These are phyloP conservation scores for Apiotrichum sp. DNA, from an alignment of 1,284 basidiomycete species.

Conservation along the genomic window DNA sequence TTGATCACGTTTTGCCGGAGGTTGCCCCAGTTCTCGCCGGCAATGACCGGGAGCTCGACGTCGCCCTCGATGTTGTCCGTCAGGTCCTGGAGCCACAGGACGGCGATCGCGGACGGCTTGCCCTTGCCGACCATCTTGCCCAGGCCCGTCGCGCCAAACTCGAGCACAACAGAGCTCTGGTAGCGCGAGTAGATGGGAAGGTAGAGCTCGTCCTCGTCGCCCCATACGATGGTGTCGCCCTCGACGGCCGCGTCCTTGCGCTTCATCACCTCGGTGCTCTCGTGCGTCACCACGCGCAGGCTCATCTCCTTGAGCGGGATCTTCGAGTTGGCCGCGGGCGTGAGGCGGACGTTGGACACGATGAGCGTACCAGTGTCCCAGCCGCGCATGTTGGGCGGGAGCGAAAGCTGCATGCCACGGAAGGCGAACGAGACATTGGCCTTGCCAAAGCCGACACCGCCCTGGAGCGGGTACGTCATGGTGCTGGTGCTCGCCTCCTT, in stretches of 20 bases:
- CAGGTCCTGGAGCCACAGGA: slow-evolving; percentile 62
- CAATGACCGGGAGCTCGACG: slow-evolving; percentile 40
- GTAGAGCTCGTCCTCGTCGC: slow-evolving; percentile 49
- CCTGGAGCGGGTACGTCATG: slow-evolving; percentile 42
- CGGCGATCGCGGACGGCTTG: slow-evolving; percentile 57
- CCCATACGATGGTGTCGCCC: slow-evolving; percentile 46
- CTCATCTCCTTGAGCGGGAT: slow-evolving; percentile 48
- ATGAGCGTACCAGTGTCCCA: slow-evolving; percentile 71
- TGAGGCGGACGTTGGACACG: slow-evolving; percentile 47
- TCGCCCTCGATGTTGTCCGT: slow-evolving; percentile 43
- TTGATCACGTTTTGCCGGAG: slow-evolving; percentile 58
- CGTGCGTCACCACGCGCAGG: slow-evolving; percentile 50
- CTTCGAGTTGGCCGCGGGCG: slow-evolving; percentile 36
- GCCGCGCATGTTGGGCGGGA: slow-evolving; percentile 59
- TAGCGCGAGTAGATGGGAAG: slow-evolving; percentile 62
- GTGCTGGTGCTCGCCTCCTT: slow-evolving; percentile 48
- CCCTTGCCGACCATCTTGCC: slow-evolving; percentile 35
- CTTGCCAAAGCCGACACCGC: slow-evolving; percentile 46
- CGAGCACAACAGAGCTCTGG: slow-evolving; percentile 56
- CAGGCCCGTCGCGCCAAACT: slow-evolving; percentile 53
- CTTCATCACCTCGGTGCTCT: slow-evolving; percentile 49
- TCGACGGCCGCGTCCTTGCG: slow-evolving; percentile 46
- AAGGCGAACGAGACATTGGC: slow-evolving; percentile 56
- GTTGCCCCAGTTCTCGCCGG: slow-evolving; percentile 45
- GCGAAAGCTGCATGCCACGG: slow-evolving; percentile 57